Percentiles rank a stretch among this genome's conserved stretches.
Conservation (phyloP, 2,329 filamentous ascomycete species). For the Sporothrix sp. region DNA sequence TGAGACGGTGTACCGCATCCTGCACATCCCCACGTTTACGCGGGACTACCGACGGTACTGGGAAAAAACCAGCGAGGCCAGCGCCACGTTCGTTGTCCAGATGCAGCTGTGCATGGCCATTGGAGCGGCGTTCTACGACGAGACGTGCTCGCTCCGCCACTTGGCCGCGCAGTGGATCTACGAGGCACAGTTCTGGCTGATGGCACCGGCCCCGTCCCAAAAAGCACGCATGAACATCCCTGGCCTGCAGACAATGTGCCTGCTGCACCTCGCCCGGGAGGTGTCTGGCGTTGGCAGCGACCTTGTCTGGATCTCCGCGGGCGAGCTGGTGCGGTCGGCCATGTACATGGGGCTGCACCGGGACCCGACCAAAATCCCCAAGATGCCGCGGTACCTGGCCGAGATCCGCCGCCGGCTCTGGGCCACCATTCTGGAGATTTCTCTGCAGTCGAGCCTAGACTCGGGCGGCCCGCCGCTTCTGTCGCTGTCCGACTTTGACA, state of each 20-base stretch:
- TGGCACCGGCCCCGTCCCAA: constrained; percentile 29
- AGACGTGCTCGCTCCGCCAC: constrained; percentile 32
- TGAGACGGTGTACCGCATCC: constrained; percentile 45
- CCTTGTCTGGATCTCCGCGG: constrained; percentile 38
- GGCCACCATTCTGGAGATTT: constrained; percentile 33
- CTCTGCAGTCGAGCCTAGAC: constrained; percentile 34
- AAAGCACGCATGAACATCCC: constrained; percentile 41
- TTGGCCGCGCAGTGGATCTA: constrained; percentile 41
- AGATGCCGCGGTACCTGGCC: constrained; percentile 25
- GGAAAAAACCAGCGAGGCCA: constrained; percentile 31
- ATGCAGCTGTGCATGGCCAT: constrained; percentile 45
- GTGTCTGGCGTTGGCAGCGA: constrained; percentile 33
- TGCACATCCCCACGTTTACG: constrained; percentile 49
- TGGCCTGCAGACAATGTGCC: constrained; percentile 42
- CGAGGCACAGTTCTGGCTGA: constrained; percentile 43
- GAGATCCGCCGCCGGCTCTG: constrained; percentile 38
- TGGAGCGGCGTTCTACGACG: constrained; percentile 38
- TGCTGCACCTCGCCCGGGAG: constrained; percentile 41
- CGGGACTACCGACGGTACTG: constrained; percentile 43
- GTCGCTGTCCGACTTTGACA: constrained; percentile 37
- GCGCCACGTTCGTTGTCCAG: constrained; percentile 39
- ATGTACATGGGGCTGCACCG: constrained; percentile 42
- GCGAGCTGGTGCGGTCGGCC: constrained; percentile 35
- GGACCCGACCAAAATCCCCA: constrained; percentile 33
- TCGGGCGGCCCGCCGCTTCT: constrained; percentile 39